Evolutionary conservation across 148 eudicot species (phyloP), one percentile per base, ranked within the genome.

Genomic region (Camellia granthamiana): DNA sequence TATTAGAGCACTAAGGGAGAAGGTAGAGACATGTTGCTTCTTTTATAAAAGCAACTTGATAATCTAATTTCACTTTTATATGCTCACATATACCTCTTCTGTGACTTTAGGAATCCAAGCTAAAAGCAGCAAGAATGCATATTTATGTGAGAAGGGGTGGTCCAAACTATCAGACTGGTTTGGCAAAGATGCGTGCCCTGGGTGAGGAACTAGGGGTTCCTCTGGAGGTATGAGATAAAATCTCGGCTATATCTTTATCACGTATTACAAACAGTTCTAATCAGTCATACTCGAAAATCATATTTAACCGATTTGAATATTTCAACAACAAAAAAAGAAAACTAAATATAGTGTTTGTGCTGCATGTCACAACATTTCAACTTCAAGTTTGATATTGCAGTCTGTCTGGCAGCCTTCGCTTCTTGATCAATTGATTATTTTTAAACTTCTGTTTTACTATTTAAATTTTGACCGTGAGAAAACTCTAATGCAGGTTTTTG

Each of bases 81-180:
- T 7, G 38, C 21, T 63, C 16, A 7, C 18, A 60, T 38, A 41
- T 69, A 42, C 77, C 10, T 21, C 67, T 49, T 74, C 3, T 64
- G 21, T 18, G 15, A 18, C 46, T 19, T 51, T 42, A 93, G 97
- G 95, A 93, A 84, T 83, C 93, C 11, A 91, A 93, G 78, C 70
- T 93, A 42, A 90, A 93, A 79, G 95, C 97, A 55, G 85, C 95
- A 61, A 88, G 91, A 79, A 90, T 93, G 92, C 86, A 93, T 77
- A 89, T 93, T 4, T 93, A 81, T 76, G 97, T 93, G 66, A 85
- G 97, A 56, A 90, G 97, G 84, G 97, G 97, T 78, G 95, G 97
- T 54, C 97, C 97, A 5, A 93, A 93, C 80, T 93, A 93, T 68
- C 95, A 93, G 83, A 90, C 85, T 41, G 97, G 97, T 46, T 80